Percentiles rank a stretch among this genome's conserved stretches.
Evolutionary conservation across 1,284 basidiomycete species (phyloP).

Genomic region (Ceratobasidium sp.): DNA sequence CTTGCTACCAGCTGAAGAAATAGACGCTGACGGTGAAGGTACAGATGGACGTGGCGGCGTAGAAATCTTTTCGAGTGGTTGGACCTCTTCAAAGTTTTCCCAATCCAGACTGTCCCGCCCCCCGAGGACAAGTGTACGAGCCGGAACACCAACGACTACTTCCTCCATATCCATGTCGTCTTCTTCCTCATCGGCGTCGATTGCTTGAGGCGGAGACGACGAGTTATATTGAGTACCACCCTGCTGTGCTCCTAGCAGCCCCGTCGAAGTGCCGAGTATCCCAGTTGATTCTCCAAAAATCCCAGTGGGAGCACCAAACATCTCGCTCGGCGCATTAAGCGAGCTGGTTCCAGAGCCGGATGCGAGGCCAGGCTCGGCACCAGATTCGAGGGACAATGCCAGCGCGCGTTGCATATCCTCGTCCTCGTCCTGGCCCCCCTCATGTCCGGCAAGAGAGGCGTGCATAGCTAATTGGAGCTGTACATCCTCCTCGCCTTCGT

Average conservation of each 20-base stretch:
- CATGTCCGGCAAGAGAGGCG: background rate
- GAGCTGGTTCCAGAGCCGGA: background rate
- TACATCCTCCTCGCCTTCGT: conserved; percentile 38
- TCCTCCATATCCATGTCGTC: conserved; percentile 42
- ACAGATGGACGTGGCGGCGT: background rate
- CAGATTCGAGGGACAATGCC: conserved; percentile 5
- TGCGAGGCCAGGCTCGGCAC: background rate
- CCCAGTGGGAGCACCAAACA: conserved; percentile 17
- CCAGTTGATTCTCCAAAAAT: conserved; percentile 14
- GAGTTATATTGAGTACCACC: background rate
- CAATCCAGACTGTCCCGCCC: background rate
- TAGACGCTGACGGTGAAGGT: conserved; percentile 1
- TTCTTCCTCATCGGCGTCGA: conserved; percentile 32
- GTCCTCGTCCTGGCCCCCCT: conserved; percentile 31
- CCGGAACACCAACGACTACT: conserved; percentile 30
- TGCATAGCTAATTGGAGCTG: conserved; percentile 21
- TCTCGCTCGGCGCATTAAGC: conserved; percentile 3
- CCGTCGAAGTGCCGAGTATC: background rate
- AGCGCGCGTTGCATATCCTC: conserved; percentile 42
- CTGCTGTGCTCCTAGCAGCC: background rate
- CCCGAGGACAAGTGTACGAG: background rate
- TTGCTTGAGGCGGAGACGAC: conserved; percentile 2
- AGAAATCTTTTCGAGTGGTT: background rate
- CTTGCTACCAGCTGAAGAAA: background rate
- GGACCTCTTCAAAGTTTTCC: conserved; percentile 19